These are phyloP conservation scores for Leishmania braziliensis DNA, from an alignment of 208 protist species.

Conservation along the genomic window DNA sequence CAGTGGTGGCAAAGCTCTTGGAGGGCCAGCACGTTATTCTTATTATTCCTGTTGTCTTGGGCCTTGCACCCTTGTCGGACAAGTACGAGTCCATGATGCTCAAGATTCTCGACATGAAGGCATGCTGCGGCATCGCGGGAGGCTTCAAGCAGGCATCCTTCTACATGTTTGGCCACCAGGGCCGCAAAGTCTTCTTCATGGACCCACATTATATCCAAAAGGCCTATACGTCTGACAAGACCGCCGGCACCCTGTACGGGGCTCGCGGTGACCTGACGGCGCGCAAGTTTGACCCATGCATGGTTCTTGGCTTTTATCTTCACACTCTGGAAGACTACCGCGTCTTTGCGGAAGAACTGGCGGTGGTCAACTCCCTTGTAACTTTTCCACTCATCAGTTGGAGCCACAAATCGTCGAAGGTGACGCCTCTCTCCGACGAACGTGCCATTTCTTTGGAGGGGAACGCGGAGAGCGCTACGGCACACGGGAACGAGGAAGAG, in stretches of 20 bases:
- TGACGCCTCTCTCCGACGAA: background rate
- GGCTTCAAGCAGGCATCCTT: conserved; percentile 45
- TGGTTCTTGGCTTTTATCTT: conserved; percentile 73
- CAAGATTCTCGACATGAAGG: conserved; percentile 49
- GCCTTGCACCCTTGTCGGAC: conserved; percentile 41
- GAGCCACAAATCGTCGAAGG: background rate
- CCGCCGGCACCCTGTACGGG: conserved; percentile 12
- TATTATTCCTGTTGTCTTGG: conserved; percentile 66
- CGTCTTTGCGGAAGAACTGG: conserved; percentile 43
- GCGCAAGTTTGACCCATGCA: conserved; percentile 42
- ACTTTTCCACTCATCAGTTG: conserved; percentile 52
- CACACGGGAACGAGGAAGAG: background rate
- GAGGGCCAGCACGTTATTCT: conserved; percentile 42
- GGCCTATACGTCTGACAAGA: conserved; percentile 50
- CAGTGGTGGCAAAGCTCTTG: conserved; percentile 28
- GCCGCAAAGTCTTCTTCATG: conserved; percentile 49
- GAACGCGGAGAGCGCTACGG: background rate
- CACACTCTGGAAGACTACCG: conserved; percentile 37
- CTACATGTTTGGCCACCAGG: conserved; percentile 73
- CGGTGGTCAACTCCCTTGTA: conserved; percentile 37
- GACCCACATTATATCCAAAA: conserved; percentile 80
- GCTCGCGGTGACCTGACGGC: conserved; percentile 15
- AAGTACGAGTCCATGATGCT: conserved; percentile 52
- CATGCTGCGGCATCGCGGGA: conserved; percentile 60
- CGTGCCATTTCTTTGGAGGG: background rate